phyloP scores from a whole-genome alignment of 805 yeast genomes.

The Yarrowia bubula region DNA sequence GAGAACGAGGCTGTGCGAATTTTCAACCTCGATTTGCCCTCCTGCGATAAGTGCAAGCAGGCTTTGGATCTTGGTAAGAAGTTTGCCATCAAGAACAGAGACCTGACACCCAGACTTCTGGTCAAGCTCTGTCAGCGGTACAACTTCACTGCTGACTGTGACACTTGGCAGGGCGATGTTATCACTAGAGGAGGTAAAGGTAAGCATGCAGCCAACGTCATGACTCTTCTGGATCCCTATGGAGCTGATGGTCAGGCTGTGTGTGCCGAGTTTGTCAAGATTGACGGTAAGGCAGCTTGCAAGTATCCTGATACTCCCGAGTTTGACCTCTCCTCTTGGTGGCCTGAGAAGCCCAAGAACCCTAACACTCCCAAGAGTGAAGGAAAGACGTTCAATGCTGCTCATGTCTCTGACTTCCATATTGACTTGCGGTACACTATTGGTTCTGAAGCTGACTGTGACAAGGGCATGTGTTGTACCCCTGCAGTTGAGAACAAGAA shows the following conservation, averaged over 20 bases:
- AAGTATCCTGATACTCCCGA: not conserved
- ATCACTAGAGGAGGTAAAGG: slow-evolving; percentile 7
- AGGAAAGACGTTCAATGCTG: slow-evolving; percentile 52
- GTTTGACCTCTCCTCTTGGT: not conserved
- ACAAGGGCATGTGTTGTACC: slow-evolving; percentile 61
- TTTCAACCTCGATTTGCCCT: not conserved
- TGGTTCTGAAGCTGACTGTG: slow-evolving; percentile 46
- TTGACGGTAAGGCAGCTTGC: not conserved
- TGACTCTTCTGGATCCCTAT: slow-evolving; percentile 51
- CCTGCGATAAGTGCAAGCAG: not conserved
- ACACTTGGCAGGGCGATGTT: slow-evolving; percentile 1
- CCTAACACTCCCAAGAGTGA: slow-evolving; percentile 42
- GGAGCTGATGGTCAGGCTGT: slow-evolving; percentile 58
- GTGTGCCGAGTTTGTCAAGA: slow-evolving; percentile 43
- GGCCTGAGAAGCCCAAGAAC: slow-evolving; percentile 49
- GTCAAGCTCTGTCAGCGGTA: not conserved
- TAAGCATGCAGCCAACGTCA: slow-evolving; percentile 48
- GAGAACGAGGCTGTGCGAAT: not conserved
- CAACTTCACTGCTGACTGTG: not conserved
- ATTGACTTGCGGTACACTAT: slow-evolving; percentile 50
- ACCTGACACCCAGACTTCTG: not conserved
- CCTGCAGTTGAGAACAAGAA: slow-evolving; percentile 13
- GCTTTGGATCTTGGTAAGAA: slow-evolving; percentile 2
- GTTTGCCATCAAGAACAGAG: not conserved
- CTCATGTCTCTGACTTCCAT: slow-evolving; percentile 68